phyloP scores from a whole-genome alignment of 2,329 filamentous ascomycete genomes.

The Rutstroemia sp. region DNA sequence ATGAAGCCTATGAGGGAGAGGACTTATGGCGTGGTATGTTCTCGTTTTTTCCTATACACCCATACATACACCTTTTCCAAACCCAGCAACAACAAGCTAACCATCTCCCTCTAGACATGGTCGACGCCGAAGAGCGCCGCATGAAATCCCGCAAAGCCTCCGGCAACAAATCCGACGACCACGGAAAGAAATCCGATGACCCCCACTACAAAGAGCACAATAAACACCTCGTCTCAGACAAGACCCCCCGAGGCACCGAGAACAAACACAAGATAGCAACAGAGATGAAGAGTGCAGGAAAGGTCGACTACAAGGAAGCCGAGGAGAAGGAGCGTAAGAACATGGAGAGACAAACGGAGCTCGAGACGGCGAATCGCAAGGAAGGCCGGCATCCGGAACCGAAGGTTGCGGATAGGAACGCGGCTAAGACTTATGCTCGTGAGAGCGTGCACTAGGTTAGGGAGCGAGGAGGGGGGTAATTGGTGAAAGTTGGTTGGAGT shows the following conservation, averaged over 20 bases:
- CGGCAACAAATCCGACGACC: constrained; percentile 35
- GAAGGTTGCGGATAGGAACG: background rate
- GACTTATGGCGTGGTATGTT: constrained; percentile 83
- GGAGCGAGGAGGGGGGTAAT: no score
- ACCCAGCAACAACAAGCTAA: no score
- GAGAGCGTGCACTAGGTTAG: background rate
- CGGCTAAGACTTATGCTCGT: background rate
- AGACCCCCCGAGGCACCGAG: constrained; percentile 49
- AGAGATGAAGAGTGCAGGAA: constrained; percentile 32
- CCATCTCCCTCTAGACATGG: constrained; percentile 55
- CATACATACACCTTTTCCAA: background rate
- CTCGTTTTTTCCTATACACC: background rate
- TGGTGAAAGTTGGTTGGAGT: no score
- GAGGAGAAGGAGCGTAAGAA: constrained; percentile 12
- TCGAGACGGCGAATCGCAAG: constrained; percentile 7
- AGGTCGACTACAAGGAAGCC: constrained; percentile 14
- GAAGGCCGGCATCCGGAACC: background rate
- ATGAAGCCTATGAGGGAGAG: constrained; percentile 80
- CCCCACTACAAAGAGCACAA: background rate
- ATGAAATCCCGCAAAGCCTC: constrained; percentile 43
- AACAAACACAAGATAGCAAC: constrained; percentile 30
- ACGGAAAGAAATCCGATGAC: background rate
- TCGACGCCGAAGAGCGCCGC: constrained; percentile 66
- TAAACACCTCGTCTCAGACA: background rate
- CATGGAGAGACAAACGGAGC: constrained; percentile 10